phyloP scores from a whole-genome alignment of 371 early-diverging fungal species.

The Parasitella parasitica region DNA sequence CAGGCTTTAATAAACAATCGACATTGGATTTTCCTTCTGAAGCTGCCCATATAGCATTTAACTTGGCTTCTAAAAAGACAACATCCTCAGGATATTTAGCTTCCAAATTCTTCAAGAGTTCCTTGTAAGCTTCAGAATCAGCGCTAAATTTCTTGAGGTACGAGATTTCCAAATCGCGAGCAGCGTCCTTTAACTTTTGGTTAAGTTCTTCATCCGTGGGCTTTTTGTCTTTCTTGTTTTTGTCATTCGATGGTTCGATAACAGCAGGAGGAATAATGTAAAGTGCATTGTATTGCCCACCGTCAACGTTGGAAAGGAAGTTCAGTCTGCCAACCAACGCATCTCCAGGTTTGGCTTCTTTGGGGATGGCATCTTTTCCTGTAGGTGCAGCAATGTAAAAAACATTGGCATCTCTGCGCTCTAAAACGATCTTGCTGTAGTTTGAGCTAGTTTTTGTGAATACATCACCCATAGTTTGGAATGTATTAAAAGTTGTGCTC shows the following conservation, averaged over 20 bases:
- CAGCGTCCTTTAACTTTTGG: slow-evolving; percentile 64
- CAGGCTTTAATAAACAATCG: slow-evolving; percentile 16
- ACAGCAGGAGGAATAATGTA: slow-evolving; percentile 58
- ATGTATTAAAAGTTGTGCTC: slow-evolving; percentile 56
- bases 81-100: slow-evolving; percentile 46
- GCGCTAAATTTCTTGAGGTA: slow-evolving; percentile 74
- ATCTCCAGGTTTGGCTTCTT: slow-evolving; percentile 80
- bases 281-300: slow-evolving; percentile 60
- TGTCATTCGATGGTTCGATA: slow-evolving; percentile 5
- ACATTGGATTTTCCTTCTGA: slow-evolving; percentile 42
- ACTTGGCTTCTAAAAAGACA: slow-evolving; percentile 58
- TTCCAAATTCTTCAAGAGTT: slow-evolving; percentile 62
- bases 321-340: slow-evolving; percentile 71
- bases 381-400: slow-evolving; percentile 43
- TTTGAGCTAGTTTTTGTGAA: slow-evolving; percentile 46
- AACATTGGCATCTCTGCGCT: slow-evolving; percentile 34
- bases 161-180: slow-evolving; percentile 77
- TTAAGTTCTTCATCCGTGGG: slow-evolving; percentile 52
- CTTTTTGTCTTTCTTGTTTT: slow-evolving; percentile 35
- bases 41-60: slow-evolving; percentile 57
- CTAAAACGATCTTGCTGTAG: slow-evolving; percentile 38
- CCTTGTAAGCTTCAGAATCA: slow-evolving; percentile 57
- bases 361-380: slow-evolving; percentile 53
- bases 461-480: slow-evolving; percentile 54
- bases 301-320: slow-evolving; percentile 54